Conservation (phyloP, 106 monocot species). For the Dioscorea zingiberensis region DNA sequence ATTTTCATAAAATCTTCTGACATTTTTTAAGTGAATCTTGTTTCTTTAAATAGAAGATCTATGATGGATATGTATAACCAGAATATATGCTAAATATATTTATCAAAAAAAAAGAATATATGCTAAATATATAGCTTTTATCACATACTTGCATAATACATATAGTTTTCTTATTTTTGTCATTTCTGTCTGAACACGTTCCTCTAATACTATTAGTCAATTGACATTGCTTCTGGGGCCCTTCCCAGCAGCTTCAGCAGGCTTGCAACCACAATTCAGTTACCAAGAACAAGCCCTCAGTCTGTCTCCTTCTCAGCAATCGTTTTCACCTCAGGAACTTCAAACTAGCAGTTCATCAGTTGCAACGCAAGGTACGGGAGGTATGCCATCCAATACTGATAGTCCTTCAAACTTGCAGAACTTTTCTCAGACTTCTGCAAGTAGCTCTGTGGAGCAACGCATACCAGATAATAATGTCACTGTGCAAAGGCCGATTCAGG, state of each 20-base stretch:
- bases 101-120: no score
- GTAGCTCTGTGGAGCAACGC: not conserved
- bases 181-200: no score
- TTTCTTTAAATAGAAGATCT: no score
- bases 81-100: no score
- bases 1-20: no score
- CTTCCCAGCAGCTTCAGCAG: not conserved
- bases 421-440: not conserved
- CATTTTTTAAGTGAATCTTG: no score
- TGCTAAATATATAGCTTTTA: no score
- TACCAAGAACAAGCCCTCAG: not conserved
- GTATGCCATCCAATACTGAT: not conserved
- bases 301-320: not conserved
- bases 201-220: not conserved
- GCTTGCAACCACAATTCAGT: not conserved
- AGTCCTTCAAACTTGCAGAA: not conserved
- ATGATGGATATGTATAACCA: no score
- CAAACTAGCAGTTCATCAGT: not conserved
- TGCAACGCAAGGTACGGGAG: not conserved
- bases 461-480: slow-evolving; percentile 3
- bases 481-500: slow-evolving; percentile 49
- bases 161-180: no score
- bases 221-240: not conserved
- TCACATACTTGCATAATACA: no score
- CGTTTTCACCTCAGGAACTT: not conserved